Evolutionary conservation across 208 protist genomes (phyloP).

Genomic region (Trypanosoma theileri): DNA sequence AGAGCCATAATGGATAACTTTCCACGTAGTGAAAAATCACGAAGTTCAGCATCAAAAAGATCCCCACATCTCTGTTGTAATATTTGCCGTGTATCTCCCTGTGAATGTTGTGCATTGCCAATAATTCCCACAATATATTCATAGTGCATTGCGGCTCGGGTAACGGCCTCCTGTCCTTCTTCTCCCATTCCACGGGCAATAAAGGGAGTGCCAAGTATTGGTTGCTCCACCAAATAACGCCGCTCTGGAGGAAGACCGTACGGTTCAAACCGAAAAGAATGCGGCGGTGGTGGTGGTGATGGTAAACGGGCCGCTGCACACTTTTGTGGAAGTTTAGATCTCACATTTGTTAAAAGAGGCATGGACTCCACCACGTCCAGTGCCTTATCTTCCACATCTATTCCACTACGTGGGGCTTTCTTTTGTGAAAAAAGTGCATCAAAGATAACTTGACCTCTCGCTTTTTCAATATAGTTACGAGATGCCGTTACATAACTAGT

Average conservation of each 20-base stretch:
- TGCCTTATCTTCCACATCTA: constrained; percentile 35
- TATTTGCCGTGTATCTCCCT: neutral
- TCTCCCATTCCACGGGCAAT: constrained; percentile 51
- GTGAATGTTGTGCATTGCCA: constrained; percentile 1
- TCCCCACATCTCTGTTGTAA: constrained; percentile 9
- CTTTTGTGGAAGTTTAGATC: constrained; percentile 31
- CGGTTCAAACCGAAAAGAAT: constrained; percentile 43
- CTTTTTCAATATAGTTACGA: constrained; percentile 34
- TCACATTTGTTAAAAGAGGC: constrained; percentile 35
- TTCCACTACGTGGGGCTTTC: constrained; percentile 30
- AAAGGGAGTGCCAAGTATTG: constrained; percentile 72
- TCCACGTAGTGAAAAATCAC: constrained; percentile 37
- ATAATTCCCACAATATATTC: constrained; percentile 53
- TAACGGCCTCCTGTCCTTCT: constrained; percentile 34
- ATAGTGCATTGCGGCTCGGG: constrained; percentile 77
- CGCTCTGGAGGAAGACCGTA: constrained; percentile 35
- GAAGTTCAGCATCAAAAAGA: constrained; percentile 30
- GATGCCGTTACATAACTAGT: constrained; percentile 29
- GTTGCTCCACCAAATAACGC: constrained; percentile 41
- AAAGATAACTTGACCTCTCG: constrained; percentile 22
- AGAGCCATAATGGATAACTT: constrained; percentile 50
- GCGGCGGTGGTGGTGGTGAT: constrained; percentile 27
- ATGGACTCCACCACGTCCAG: constrained; percentile 39
- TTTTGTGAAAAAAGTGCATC: constrained; percentile 34
- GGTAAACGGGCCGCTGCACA: constrained; percentile 51